phyloP scores from a whole-genome alignment of 441 rosid species.

The Iberis amara region DNA sequence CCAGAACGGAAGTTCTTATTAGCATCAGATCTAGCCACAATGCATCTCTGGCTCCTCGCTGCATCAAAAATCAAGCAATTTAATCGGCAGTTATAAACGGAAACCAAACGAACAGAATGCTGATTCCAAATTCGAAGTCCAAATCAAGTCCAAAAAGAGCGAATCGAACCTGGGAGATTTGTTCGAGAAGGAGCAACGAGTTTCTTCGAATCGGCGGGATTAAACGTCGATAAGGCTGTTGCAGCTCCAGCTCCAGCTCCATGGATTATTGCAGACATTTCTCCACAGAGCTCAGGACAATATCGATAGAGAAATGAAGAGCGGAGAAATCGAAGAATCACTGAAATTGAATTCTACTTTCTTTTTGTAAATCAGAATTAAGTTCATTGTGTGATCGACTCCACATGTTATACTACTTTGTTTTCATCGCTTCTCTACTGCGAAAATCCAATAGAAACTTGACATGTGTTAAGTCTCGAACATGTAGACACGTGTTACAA shows the following conservation, averaged over 20 bases:
- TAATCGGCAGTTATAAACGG: neutral
- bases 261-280: slow-evolving; percentile 28
- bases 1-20: slow-evolving; percentile 23
- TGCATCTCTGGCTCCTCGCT: slow-evolving; percentile 23
- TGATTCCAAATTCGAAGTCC: neutral
- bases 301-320: slow-evolving; percentile 11
- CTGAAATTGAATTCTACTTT: slow-evolving; percentile 1
- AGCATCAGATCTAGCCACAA: slow-evolving; percentile 28
- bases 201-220: slow-evolving; percentile 27
- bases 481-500: neutral
- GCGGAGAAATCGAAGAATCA: slow-evolving; percentile 30
- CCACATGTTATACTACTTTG: slow-evolving; percentile 27
- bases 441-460: neutral
- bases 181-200: slow-evolving; percentile 23
- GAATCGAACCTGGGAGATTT: slow-evolving; percentile 25
- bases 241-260: slow-evolving; percentile 33
- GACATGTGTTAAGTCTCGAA: neutral
- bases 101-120: neutral
- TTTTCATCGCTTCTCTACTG: too few species aligned
- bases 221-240: slow-evolving; percentile 21
- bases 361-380: too few species aligned
- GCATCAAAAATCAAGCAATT: slow-evolving; percentile 1
- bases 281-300: slow-evolving; percentile 12
- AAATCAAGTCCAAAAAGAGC: neutral
- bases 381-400: slow-evolving; percentile 2